These are phyloP conservation scores for Paxillus involutus DNA, from an alignment of 768 basidiomycete genomes.

Conservation along the genomic window DNA sequence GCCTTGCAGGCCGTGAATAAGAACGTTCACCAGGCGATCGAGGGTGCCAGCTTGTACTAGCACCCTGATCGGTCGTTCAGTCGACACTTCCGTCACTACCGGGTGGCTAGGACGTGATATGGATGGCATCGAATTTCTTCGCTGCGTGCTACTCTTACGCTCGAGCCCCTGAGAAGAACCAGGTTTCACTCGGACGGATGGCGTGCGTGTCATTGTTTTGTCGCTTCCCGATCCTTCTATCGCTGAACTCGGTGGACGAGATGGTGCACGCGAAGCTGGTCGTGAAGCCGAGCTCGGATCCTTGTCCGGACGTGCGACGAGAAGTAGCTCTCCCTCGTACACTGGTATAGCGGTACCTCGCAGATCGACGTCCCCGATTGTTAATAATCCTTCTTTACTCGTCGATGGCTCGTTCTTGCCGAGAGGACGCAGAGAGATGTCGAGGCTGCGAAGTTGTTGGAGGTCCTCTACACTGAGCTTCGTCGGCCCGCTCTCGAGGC, in stretches of 20 bases:
- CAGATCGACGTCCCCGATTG: slow-evolving; percentile 45
- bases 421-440: slow-evolving; percentile 40
- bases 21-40: slow-evolving; percentile 68
- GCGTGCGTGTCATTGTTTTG: slow-evolving; percentile 53
- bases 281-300: slow-evolving; percentile 49
- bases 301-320: slow-evolving; percentile 58
- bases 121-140: slow-evolving; percentile 78
- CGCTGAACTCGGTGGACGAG: slow-evolving; percentile 69
- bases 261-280: slow-evolving; percentile 60
- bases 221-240: slow-evolving; percentile 39
- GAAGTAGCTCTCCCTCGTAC: slow-evolving; percentile 70
- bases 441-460: slow-evolving; percentile 55
- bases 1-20: slow-evolving; percentile 75
- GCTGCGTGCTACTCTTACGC: slow-evolving; percentile 73
- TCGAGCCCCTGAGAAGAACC: slow-evolving; percentile 66
- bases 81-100: slow-evolving; percentile 59
- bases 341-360: slow-evolving; percentile 73
- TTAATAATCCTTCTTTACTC: slow-evolving; percentile 28
- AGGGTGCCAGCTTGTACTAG: slow-evolving; percentile 79
- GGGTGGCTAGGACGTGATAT: slow-evolving; percentile 62
- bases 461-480: slow-evolving; percentile 52
- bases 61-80: slow-evolving; percentile 72
- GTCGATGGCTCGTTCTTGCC: slow-evolving; percentile 13
- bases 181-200: slow-evolving; percentile 79
- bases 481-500: slow-evolving; percentile 61